Evolutionary conservation across 2,329 filamentous ascomycete species (phyloP), one percentile per base, ranked within the genome.

Genomic region (Claviceps africana): DNA sequence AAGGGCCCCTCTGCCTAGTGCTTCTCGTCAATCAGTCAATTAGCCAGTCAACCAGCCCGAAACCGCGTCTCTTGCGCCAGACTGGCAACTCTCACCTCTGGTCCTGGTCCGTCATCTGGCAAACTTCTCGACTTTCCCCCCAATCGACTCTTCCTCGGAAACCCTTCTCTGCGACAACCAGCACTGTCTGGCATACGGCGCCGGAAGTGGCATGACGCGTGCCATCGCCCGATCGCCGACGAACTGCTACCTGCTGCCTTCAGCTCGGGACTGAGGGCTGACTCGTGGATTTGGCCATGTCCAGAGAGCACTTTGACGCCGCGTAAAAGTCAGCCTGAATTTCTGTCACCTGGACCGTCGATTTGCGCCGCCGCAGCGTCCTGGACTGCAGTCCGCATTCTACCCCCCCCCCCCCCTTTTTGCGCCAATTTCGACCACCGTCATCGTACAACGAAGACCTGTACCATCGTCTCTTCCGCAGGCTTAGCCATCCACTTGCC

Each of bases 241-340:
- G n/a, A n/a, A n/a, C n/a, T n/a, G n/a, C n/a, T n/a, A n/a, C n/a
- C n/a, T 56, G 54, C 56, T 55, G 53, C 57, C 60, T 57, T 54
- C 59, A 59, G 61, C 60, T 59, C 60, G 59, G 55, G 53, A 63
- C 55, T 46, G 59, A 62, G 53, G 57, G 59, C 57, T 61, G 58
- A 61, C 62, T 62, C 55, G 56, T 48, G 58, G 56, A 57, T n/a
- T 57, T 56, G 57, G 63, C 60, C 58, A 67, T 67, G 65, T 61
- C 61, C 61, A 66, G 59, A 66, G 64, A 58, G 59, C 61, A 58
- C 60, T 58, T 59, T 51, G 54, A 58, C 59, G 59, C 64, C 61
- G 60, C 59, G 58, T 54, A 47, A 51, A 9, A 52, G 43, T 37
- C 33, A 52, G 51, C 47, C 43, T 37, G 45, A 46, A 51, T 46